phyloP scores from a whole-genome alignment of 2,329 filamentous ascomycete species.

The Neonectria coccinea region DNA sequence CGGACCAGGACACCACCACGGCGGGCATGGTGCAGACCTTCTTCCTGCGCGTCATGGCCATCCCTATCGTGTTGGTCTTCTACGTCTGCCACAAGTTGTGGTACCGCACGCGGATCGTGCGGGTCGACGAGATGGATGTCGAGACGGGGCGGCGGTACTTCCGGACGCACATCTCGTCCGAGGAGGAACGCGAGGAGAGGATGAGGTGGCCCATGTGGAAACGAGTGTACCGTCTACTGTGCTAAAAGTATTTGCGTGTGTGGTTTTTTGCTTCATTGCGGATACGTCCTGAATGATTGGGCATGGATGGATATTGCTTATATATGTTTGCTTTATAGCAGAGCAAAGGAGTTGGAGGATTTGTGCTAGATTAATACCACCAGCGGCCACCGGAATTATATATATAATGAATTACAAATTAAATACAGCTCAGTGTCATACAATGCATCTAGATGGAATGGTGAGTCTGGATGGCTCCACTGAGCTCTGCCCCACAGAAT shows the following conservation, averaged over 20 bases:
- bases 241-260: slow-evolving; percentile 56
- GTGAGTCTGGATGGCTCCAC: background rate
- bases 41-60: slow-evolving; percentile 78
- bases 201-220: slow-evolving; percentile 82
- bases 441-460: background rate
- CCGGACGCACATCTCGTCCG: slow-evolving; percentile 80
- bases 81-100: slow-evolving; percentile 82
- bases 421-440: background rate
- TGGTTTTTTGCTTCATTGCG: background rate
- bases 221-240: slow-evolving; percentile 77
- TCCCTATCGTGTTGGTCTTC: slow-evolving; percentile 74
- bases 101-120: slow-evolving; percentile 75
- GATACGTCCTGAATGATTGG: background rate
- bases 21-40: slow-evolving; percentile 70
- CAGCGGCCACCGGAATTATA: background rate
- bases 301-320: background rate
- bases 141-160: slow-evolving; percentile 87
- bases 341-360: slow-evolving; percentile 27
- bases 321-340: slow-evolving; percentile 9
- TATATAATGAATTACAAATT: background rate
- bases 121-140: slow-evolving; percentile 82
- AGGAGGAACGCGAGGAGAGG: slow-evolving; percentile 82
- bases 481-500: slow-evolving; percentile 7
- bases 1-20: slow-evolving; percentile 51
- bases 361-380: slow-evolving; percentile 28